Conservation (phyloP, 768 basidiomycete genomes). For the Gyrodon lividus region DNA sequence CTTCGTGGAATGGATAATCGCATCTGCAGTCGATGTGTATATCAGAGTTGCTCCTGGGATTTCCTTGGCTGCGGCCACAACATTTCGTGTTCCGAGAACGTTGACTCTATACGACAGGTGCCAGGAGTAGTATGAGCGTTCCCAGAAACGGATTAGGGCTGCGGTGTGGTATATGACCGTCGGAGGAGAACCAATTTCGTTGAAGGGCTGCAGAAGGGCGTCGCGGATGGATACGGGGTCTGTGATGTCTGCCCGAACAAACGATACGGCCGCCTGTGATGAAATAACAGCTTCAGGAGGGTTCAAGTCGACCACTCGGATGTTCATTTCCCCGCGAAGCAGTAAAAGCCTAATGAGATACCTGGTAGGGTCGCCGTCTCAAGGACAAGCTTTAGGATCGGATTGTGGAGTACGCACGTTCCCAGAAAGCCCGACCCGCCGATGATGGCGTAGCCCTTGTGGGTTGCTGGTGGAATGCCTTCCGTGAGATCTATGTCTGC, state of each 20-base stretch:
- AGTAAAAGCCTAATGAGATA: conserved; percentile 35
- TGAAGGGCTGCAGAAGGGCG: conserved; percentile 25
- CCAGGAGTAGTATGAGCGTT: conserved; percentile 19
- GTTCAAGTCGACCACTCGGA: conserved; percentile 33
- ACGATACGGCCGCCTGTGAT: conserved; percentile 29
- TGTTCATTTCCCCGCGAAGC: conserved; percentile 34
- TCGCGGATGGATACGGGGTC: conserved; percentile 27
- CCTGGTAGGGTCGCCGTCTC: conserved; percentile 11
- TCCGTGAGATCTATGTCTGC: conserved; percentile 1
- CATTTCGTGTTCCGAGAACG: conserved; percentile 44
- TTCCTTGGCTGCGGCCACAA: conserved; percentile 40
- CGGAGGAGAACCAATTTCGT: conserved; percentile 11
- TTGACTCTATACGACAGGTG: conserved; percentile 39
- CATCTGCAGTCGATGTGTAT: conserved; percentile 47
- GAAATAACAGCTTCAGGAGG: conserved; percentile 24
- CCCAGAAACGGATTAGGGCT: conserved; percentile 24
- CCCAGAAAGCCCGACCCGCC: not conserved
- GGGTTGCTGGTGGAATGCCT: not conserved
- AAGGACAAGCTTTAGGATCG: not conserved
- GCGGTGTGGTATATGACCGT: conserved; percentile 24
- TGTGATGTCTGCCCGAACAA: conserved; percentile 32
- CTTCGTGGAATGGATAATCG: conserved; percentile 42
- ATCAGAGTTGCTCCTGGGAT: conserved; percentile 42
- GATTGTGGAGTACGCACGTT: not conserved
- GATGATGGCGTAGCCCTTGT: not conserved